phyloP scores from a whole-genome alignment of 352 stramenopile species.

The Globisporangium megalacanthum region DNA sequence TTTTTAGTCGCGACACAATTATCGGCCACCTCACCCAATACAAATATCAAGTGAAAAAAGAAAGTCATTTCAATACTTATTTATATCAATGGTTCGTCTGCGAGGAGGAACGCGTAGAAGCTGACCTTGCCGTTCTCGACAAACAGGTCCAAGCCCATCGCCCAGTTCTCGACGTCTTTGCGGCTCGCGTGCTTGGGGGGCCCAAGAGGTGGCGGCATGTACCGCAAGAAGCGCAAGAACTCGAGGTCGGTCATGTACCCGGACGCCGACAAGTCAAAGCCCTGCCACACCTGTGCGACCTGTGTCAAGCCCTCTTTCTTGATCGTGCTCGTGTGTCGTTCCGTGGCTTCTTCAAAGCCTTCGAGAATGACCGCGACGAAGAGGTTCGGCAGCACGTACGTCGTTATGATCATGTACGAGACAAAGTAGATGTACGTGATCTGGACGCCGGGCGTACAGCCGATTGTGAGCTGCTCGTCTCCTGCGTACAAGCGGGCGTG shows the following conservation, averaged over 20 bases:
- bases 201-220: constrained; percentile 33
- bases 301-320: constrained; percentile 31
- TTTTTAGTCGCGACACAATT: no score
- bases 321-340: constrained; percentile 28
- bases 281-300: constrained; percentile 26
- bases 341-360: constrained; percentile 56
- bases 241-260: constrained; percentile 32
- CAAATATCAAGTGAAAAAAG: no score
- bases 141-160: constrained; percentile 23
- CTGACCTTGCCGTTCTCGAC: constrained; percentile 25
- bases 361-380: constrained; percentile 82
- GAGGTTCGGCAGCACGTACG: constrained; percentile 74
- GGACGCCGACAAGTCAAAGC: constrained; percentile 25
- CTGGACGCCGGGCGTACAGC: constrained; percentile 24
- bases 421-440: constrained; percentile 66
- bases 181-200: constrained; percentile 18
- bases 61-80: no score
- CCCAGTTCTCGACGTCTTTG: constrained; percentile 28
- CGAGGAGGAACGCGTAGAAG: constrained; percentile 35
- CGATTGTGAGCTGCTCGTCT: constrained; percentile 30
- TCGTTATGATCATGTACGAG: constrained; percentile 52
- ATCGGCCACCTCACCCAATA: no score
- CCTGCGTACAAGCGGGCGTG: constrained; percentile 17
- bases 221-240: constrained; percentile 32
- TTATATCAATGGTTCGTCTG: no score